Percentiles rank a stretch among this genome's conserved stretches.
phyloP scores from a whole-genome alignment of 2,329 filamentous ascomycete genomes.

The Arachnopeziza araneosa region DNA sequence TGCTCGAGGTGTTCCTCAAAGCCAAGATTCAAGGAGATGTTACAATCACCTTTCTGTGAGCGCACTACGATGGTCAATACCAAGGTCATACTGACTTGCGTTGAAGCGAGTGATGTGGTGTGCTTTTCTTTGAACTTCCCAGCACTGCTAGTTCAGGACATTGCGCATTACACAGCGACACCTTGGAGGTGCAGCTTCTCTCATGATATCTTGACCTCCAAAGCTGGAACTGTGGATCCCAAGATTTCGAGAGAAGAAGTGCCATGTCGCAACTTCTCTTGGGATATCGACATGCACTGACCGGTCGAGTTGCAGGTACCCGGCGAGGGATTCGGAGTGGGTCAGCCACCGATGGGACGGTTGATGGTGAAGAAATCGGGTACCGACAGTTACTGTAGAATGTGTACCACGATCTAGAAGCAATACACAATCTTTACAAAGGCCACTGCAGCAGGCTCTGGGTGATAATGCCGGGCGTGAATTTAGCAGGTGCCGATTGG shows the following conservation, averaged over 20 bases:
- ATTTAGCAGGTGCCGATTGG: not conserved
- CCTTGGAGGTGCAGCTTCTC: not conserved
- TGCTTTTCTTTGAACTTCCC: not conserved
- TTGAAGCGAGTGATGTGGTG: not conserved
- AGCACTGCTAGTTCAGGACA: not conserved
- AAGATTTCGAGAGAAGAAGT: not conserved
- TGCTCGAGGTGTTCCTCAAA: slow-evolving; percentile 75
- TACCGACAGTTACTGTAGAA: too few relatives aligned
- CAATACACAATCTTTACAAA: too few relatives aligned
- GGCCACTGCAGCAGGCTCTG: too few relatives aligned
- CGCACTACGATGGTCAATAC: not conserved
- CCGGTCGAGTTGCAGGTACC: not conserved
- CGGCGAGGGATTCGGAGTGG: too few relatives aligned
- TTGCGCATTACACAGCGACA: too few relatives aligned
- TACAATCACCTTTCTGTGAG: slow-evolving; percentile 46
- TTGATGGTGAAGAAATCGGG: too few relatives aligned
- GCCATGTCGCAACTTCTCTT: not conserved
- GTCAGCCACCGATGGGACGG: too few relatives aligned
- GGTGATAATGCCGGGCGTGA: not conserved
- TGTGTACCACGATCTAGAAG: too few relatives aligned
- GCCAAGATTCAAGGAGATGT: slow-evolving; percentile 78
- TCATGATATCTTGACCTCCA: not conserved
- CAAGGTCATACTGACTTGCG: not conserved
- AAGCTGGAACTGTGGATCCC: not conserved
- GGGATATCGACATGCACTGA: not conserved